Base-by-base conservation (phyloP, 805 yeast genomes). In the Candida pseudofarinosa region DNA sequence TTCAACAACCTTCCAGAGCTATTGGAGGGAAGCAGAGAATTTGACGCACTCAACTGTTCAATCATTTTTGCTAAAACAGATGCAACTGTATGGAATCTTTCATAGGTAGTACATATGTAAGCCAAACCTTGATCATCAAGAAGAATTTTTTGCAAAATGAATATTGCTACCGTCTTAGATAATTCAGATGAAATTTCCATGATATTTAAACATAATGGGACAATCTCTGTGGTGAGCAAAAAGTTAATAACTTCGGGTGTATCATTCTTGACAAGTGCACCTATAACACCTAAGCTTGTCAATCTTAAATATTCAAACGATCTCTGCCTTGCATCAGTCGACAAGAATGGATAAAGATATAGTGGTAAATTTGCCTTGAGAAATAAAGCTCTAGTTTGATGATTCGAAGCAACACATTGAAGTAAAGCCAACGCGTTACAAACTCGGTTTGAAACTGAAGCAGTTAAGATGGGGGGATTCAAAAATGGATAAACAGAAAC, bases 321-420 rank as follows among this genome's bases (percentile, higher is more conserved):
- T 50, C 97, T 76, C 52, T 88, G 90, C 59, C 90, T 85, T 31
- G 96, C 87, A 50, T 86, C 86, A 3, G 98, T 90, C 58, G 89
- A 88, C 58, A 91, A 75, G 57, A 91, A 91, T 23, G 99, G 99
- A 65, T 93, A 93, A 44, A 91, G 71, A 54, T 89, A 93, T 38
- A 93, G 71, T 38, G 98, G 97, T 45, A 91, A 81, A 56, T 93
- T 96, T 1, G 98, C 97, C 61, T 80, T 83, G 47, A 91, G 69
- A 53, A 91, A 91, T 42, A 85, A 74, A 23, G 80, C 81, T 59
- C 96, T 80, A 0, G 98, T 93, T 50, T 88, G 96, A 32, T 83
- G 81, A 60, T 93, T 97, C 1, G 96, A 86, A 2, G 99, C 99
- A 34, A 91, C 97, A 66, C 99, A 93, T 65, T 91, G 99, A 50